Conservation (phyloP, 2,329 filamentous ascomycete species). For the Aureobasidium sp. region DNA sequence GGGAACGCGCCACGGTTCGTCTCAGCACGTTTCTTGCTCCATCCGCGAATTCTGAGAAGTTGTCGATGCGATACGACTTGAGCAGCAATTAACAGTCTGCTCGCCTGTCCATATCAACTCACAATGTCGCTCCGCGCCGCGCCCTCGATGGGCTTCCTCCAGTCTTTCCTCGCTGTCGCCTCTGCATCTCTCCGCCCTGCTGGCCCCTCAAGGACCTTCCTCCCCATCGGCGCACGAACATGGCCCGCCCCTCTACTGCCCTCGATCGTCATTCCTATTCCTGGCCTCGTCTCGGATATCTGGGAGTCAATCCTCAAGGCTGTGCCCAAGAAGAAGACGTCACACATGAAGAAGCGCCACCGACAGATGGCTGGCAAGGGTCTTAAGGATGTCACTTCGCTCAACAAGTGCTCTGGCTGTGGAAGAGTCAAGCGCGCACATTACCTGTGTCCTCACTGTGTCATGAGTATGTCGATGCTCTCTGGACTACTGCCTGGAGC, state of each 20-base stretch:
- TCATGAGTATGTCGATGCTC: conserved; percentile 56
- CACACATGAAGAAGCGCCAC: conserved; percentile 88
- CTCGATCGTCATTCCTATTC: conserved; percentile 54
- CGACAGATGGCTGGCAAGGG: conserved; percentile 94
- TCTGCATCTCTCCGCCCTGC: conserved; percentile 33
- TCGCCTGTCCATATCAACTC: neutral
- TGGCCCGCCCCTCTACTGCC: conserved; percentile 44
- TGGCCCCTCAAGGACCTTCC: conserved; percentile 35
- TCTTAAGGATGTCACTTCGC: conserved; percentile 75
- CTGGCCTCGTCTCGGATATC: conserved; percentile 66
- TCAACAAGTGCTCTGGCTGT: conserved; percentile 86
- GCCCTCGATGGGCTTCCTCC: conserved; percentile 32
- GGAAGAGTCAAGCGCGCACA: conserved; percentile 84
- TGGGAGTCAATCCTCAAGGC: conserved; percentile 90
- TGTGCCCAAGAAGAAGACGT: conserved; percentile 98
- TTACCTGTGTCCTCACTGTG: conserved; percentile 77
- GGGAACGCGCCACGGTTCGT: neutral
- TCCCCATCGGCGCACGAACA: conserved; percentile 32
- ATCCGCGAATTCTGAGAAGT: neutral
- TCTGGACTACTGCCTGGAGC: too few relatives aligned
- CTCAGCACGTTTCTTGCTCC: neutral
- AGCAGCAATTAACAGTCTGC: neutral
- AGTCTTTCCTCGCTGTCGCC: conserved; percentile 46
- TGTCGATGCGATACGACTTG: neutral
- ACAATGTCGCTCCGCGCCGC: conserved; percentile 32